phyloP scores from a whole-genome alignment of 306 rosid species.

The Cucurbita maxima region DNA sequence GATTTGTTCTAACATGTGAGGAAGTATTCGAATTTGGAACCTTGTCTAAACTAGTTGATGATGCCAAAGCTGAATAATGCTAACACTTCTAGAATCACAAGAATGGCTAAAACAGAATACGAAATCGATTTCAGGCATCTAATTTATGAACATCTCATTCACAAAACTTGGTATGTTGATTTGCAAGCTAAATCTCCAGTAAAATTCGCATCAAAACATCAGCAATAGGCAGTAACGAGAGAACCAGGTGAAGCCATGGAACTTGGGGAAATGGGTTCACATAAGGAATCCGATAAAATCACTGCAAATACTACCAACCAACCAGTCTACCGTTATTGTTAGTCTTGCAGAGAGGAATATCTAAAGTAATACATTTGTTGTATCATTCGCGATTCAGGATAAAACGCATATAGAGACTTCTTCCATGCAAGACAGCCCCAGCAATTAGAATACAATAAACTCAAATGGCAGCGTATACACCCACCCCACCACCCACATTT shows the following conservation, averaged over 20 bases:
- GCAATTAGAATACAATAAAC: conserved; percentile 10
- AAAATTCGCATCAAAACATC: background rate
- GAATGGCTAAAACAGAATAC: background rate
- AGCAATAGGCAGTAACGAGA: background rate
- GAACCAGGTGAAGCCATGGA: background rate
- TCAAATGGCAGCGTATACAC: background rate
- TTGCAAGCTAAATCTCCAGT: background rate
- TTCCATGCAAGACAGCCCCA: background rate
- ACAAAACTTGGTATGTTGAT: background rate
- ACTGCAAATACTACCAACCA: background rate
- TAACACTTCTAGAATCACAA: no score
- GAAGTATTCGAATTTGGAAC: no score
- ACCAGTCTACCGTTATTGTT: background rate
- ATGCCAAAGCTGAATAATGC: no score
- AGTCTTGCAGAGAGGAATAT: background rate
- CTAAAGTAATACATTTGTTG: background rate
- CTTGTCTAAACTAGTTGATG: no score
- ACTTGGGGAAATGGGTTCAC: background rate
- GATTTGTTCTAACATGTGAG: no score
- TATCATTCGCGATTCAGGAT: background rate
- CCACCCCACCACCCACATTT: background rate
- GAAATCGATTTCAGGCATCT: background rate
- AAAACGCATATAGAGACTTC: background rate
- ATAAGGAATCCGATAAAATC: background rate
- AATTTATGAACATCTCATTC: background rate